These are phyloP conservation scores for Trichoderma koningii DNA, from an alignment of 2,329 filamentous ascomycete genomes.

Conservation along the genomic window DNA sequence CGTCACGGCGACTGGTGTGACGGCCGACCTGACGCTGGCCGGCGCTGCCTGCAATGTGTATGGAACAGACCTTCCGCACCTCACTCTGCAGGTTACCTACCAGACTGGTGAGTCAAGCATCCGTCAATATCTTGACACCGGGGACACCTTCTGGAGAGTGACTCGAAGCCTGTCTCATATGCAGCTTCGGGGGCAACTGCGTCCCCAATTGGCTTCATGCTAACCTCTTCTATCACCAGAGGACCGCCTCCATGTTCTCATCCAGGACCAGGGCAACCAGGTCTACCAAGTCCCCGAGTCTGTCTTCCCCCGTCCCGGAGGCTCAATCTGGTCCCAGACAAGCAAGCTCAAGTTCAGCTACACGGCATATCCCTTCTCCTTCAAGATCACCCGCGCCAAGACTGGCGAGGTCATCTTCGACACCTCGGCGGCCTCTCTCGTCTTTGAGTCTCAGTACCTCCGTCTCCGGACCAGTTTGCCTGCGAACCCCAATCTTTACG, in stretches of 20 bases:
- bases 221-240: conserved; percentile 43
- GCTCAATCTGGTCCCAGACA: conserved; percentile 30
- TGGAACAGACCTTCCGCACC: conserved; percentile 68
- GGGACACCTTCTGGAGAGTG: too few relatives aligned
- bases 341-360: conserved; percentile 53
- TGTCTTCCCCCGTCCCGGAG: conserved; percentile 59
- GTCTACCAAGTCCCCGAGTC: conserved; percentile 75
- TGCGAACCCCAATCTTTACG: conserved; percentile 70
- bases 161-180: too few relatives aligned
- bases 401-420: conserved; percentile 64
- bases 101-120: conserved; percentile 34
- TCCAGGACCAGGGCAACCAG: conserved; percentile 67
- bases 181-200: too few relatives aligned
- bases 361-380: conserved; percentile 62
- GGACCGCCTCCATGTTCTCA: conserved; percentile 71
- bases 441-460: conserved; percentile 80
- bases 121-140: background rate
- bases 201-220: background rate
- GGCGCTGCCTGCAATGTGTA: conserved; percentile 75
- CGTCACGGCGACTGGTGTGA: conserved; percentile 57
- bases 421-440: conserved; percentile 63
- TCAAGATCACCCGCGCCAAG: conserved; percentile 54
- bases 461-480: conserved; percentile 71
- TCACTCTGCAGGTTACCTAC: conserved; percentile 63
- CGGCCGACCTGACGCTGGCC: conserved; percentile 69